Conservation (phyloP, 2,329 filamentous ascomycete genomes). For the Cladophialophora bantiana region DNA sequence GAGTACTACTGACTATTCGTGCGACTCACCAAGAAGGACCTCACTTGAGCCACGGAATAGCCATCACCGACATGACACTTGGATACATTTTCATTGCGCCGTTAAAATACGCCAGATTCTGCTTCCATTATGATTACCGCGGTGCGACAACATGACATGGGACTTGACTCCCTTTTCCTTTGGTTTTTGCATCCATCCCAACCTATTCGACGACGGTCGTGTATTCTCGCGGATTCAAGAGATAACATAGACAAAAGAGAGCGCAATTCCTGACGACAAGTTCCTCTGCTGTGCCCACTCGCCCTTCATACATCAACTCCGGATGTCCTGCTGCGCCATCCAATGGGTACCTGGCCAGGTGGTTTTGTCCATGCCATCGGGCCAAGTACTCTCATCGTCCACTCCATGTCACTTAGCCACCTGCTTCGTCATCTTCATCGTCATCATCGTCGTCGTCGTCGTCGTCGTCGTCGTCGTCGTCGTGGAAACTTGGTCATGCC, state of each 20-base stretch:
- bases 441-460: not conserved
- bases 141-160: conserved; percentile 11
- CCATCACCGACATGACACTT: not conserved
- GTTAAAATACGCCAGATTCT: conserved; percentile 1
- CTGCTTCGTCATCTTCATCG: not conserved
- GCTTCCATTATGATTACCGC: conserved; percentile 21
- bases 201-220: not conserved
- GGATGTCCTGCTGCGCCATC: conserved; percentile 26
- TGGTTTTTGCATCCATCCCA: not conserved
- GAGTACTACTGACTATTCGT: too few relatives aligned
- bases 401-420: conserved; percentile 5
- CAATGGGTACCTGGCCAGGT: conserved; percentile 12
- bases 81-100: not conserved
- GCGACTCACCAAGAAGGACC: too few relatives aligned
- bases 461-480: not conserved
- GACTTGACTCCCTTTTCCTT: conserved; percentile 14
- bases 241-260: conserved; percentile 1
- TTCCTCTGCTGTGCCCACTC: conserved; percentile 5
- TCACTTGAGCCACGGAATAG: not conserved
- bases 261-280: not conserved
- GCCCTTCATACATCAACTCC: conserved; percentile 10
- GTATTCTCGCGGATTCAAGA: conserved; percentile 8
- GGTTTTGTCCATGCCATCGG: conserved; percentile 11
- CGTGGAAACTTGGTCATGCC: not conserved
- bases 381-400: conserved; percentile 1